A percentile compares a stretch with the other conserved stretches of the same genome.
These are phyloP conservation scores for Heritiera littoralis DNA, from an alignment of 345 rosid genomes.

Conservation along the genomic window DNA sequence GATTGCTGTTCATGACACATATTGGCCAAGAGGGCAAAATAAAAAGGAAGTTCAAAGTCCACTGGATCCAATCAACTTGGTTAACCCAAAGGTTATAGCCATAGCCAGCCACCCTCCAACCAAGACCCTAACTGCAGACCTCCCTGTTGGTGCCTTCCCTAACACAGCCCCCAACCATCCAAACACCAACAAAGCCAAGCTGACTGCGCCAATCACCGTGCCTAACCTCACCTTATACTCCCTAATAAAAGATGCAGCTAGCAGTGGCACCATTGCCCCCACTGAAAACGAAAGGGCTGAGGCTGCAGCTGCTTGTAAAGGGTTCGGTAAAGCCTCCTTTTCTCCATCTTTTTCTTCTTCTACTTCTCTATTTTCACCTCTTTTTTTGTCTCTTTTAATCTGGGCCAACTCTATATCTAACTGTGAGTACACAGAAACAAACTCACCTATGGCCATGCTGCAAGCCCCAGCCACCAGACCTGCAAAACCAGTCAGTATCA, in stretches of 20 bases:
- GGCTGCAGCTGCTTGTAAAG: slow-evolving; percentile 81
- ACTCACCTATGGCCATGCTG: slow-evolving; percentile 97
- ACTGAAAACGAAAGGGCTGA: slow-evolving; percentile 77
- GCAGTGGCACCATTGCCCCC: slow-evolving; percentile 83
- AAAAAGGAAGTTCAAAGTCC: slow-evolving; percentile 43
- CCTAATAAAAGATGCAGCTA: slow-evolving; percentile 77
- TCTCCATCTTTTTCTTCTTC: slow-evolving; percentile 28
- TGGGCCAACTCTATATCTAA: slow-evolving; percentile 81
- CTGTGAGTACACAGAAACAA: slow-evolving; percentile 87
- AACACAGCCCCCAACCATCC: slow-evolving; percentile 82
- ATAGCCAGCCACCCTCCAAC: slow-evolving; percentile 92
- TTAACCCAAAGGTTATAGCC: slow-evolving; percentile 82
- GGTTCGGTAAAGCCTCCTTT: slow-evolving; percentile 69
- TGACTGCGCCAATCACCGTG: slow-evolving; percentile 59
- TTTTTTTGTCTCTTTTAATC: slow-evolving; percentile 47
- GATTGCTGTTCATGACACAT: background rate
- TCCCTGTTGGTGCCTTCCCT: slow-evolving; percentile 63
- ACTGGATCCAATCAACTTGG: slow-evolving; percentile 72
- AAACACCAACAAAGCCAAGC: slow-evolving; percentile 55
- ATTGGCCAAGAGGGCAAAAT: background rate
- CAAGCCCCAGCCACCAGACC: slow-evolving; percentile 94
- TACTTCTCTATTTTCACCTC: slow-evolving; percentile 2
- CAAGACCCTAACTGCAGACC: slow-evolving; percentile 69
- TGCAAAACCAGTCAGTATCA: slow-evolving; percentile 88
- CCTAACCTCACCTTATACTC: slow-evolving; percentile 61